phyloP scores from a whole-genome alignment of 1,139 yeast genomes.

The Saccharomyces hybrid region DNA sequence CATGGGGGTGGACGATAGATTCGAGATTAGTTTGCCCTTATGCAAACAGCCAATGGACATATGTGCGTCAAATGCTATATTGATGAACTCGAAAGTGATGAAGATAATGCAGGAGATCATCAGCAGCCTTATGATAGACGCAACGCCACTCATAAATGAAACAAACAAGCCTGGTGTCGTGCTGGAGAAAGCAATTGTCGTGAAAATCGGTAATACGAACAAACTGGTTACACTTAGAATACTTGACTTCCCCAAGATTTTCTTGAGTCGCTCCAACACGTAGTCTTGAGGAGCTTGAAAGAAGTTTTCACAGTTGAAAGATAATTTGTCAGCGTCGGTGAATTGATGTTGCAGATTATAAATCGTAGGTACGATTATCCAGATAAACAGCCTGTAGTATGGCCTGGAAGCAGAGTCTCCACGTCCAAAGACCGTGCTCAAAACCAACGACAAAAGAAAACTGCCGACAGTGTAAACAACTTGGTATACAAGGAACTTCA shows the following conservation, averaged over 20 bases:
- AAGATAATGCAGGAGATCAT: conserved; percentile 13
- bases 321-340: conserved; percentile 54
- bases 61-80: conserved; percentile 62
- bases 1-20: conserved; percentile 62
- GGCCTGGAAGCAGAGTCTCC: conserved; percentile 4
- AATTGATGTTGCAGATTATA: conserved; percentile 50
- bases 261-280: conserved; percentile 19
- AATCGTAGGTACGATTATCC: conserved; percentile 37
- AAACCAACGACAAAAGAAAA: conserved; percentile 37
- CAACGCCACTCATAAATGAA: conserved; percentile 6
- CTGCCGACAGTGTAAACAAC: conserved; percentile 34
- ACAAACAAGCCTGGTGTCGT: conserved; percentile 12
- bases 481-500: conserved; percentile 34
- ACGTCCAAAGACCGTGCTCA: conserved; percentile 26
- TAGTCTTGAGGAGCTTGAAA: conserved; percentile 36
- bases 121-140: conserved; percentile 5
- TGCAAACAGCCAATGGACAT: conserved; percentile 78
- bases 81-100: conserved; percentile 44
- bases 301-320: conserved; percentile 37
- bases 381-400: conserved; percentile 23
- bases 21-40: conserved; percentile 61
- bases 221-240: conserved; percentile 10
- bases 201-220: conserved; percentile 8
- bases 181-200: conserved; percentile 14
- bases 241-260: conserved; percentile 16